Conservation (phyloP, 179 eudicot genomes). For the Vitellaria paradoxa region DNA sequence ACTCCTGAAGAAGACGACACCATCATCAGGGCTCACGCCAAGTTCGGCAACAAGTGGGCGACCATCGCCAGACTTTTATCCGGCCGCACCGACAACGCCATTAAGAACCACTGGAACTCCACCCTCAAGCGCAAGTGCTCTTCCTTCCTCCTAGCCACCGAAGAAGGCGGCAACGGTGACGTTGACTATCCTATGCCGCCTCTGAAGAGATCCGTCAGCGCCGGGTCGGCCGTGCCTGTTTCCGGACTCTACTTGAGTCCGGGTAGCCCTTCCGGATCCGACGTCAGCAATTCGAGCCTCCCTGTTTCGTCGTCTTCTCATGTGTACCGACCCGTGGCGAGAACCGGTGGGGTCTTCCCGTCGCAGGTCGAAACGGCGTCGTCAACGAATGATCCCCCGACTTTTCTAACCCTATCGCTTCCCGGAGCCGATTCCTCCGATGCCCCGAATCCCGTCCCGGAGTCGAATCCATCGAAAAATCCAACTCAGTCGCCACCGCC, state of each 20-base stretch:
- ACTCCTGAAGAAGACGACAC: constrained; percentile 64
- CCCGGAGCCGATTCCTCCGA: constrained; percentile 35
- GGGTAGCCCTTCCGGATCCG: constrained; percentile 61
- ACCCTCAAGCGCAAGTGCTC: constrained; percentile 61
- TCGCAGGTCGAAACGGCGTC: constrained; percentile 18
- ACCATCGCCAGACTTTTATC: constrained; percentile 56
- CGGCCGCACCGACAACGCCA: constrained; percentile 72
- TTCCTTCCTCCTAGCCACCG: constrained; percentile 21
- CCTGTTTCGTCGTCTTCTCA: constrained; percentile 19
- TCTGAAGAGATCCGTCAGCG: constrained; percentile 66
- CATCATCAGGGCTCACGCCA: constrained; percentile 58
- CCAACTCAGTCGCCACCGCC: constrained; percentile 13
- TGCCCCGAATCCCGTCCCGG: constrained; percentile 5
- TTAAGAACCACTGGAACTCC: constrained; percentile 76
- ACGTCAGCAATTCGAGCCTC: constrained; percentile 48
- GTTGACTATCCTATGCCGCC: constrained; percentile 18
- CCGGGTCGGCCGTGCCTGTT: constrained; percentile 43
- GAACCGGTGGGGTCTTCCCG: constrained; percentile 22
- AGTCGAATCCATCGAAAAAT: constrained; percentile 8
- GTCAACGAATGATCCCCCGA: constrained; percentile 37
- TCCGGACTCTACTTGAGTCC: constrained; percentile 45
- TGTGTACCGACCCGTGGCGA: constrained; percentile 37
- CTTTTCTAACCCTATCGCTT: constrained; percentile 47
- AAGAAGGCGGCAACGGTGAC: constrained; percentile 21
- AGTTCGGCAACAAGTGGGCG: constrained; percentile 78